These are phyloP conservation scores for Crotalaria pallida DNA, from an alignment of 306 rosid genomes.

Conservation along the genomic window DNA sequence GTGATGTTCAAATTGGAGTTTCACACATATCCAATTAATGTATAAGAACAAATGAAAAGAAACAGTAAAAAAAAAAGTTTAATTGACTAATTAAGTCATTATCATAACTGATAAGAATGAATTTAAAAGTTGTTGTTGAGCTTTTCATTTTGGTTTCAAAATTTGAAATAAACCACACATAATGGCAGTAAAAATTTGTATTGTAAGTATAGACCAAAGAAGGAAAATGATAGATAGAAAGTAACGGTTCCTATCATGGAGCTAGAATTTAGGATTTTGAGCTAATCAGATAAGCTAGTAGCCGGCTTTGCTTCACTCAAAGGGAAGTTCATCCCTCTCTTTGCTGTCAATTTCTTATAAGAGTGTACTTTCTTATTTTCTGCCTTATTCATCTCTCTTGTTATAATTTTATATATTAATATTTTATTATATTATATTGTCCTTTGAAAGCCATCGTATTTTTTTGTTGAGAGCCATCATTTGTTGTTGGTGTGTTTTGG, in stretches of 20 bases:
- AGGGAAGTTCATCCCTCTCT: constrained; percentile 42
- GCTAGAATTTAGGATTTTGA: constrained; percentile 28
- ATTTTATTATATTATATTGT: not conserved
- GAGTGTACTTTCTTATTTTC: constrained; percentile 35
- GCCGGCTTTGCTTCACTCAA: constrained; percentile 44
- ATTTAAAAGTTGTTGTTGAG: not conserved
- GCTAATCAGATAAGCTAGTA: constrained; percentile 20
- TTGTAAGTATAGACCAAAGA: too few relatives aligned
- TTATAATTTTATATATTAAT: constrained; percentile 10
- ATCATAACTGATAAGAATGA: not conserved
- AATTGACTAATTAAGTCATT: not conserved
- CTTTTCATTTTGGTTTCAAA: not conserved
- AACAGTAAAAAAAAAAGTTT: not conserved
- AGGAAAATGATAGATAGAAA: not conserved
- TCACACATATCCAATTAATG: not conserved
- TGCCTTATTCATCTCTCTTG: not conserved
- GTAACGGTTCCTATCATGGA: constrained; percentile 36
- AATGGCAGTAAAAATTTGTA: not conserved
- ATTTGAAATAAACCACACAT: not conserved
- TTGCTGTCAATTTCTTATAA: constrained; percentile 56
- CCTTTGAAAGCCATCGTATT: too few relatives aligned
- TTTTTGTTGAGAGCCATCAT: constrained; percentile 11
- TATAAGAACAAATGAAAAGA: not conserved
- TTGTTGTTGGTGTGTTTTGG: constrained; percentile 14
- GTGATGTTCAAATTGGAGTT: not conserved